Base-by-base conservation (phyloP, 2,329 filamentous ascomycete genomes). In the Didymella pomorum region DNA sequence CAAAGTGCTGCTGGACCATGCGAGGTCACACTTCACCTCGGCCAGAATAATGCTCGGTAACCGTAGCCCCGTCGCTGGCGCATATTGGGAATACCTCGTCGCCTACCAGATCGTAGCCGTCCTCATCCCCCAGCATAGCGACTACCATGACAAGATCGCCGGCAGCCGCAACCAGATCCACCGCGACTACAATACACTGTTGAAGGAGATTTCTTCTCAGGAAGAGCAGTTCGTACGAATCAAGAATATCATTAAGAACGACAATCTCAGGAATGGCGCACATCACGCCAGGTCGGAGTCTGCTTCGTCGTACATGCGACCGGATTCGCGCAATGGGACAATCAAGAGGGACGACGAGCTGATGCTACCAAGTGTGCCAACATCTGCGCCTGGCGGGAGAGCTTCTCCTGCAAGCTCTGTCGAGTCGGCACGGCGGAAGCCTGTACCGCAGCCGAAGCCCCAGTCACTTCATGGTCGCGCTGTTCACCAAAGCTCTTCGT, bases 81-180 rank as follows among this genome's bases (percentile, higher is more conserved):
- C 93, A 3, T 89, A 96, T 54, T 86, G 90, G 64, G 91, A 96
- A 61, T 98, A 94, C 71, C 84, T 98, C 57, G 86, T 89, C 62
- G 91, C 93, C 11, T 93, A 86, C 59, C 88, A 93, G 56, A 89
- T 97, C 54, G 85, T 90, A 14, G 83, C 93, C 49, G 88, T 94
- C 55, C 80, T 88, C 41, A 88, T 98, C 25, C 90, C 91, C 2
- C 83, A 83, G 33, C 92, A 96, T 73, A 86, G 85, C 56, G 91
- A 94, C 61, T 96, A 87, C 74, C 68, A 72, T 45, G 84, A 86
- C 26, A 82, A 84, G 50, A 80, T 93, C 57, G 85, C 86, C 66
- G 78, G 78, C 35, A 85, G 87, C 62, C 80, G 79, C 51, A 77
- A 77, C 47, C 77, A 76, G 63, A 81, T 79, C 76, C 78, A 81